These are phyloP conservation scores for Terfezia claveryi DNA, from an alignment of 495 filamentous ascomycete genomes.

Conservation along the genomic window DNA sequence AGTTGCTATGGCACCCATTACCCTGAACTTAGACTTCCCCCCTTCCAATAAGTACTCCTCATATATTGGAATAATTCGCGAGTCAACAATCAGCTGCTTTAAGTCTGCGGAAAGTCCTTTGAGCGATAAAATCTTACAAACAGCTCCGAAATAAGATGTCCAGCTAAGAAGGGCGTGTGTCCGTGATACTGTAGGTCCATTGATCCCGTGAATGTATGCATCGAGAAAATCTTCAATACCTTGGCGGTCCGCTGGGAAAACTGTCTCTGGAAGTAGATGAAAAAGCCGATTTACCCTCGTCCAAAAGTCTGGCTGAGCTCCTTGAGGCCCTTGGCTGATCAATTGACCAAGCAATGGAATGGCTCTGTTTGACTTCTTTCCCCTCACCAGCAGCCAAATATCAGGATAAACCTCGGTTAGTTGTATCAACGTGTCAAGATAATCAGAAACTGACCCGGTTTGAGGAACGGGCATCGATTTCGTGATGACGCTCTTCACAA, in stretches of 20 bases:
- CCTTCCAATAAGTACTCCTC: constrained; percentile 30
- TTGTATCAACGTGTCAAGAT: constrained; percentile 36
- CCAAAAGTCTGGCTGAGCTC: constrained; percentile 50
- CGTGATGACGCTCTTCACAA: constrained; percentile 44
- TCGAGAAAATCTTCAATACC: constrained; percentile 33
- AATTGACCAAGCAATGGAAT: constrained; percentile 43
- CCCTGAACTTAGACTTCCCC: background rate
- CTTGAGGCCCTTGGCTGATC: constrained; percentile 65
- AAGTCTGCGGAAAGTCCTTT: background rate
- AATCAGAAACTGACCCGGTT: constrained; percentile 46
- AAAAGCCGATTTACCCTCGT: constrained; percentile 37
- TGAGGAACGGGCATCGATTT: constrained; percentile 49
- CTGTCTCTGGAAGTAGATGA: constrained; percentile 30
- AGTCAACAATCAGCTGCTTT: constrained; percentile 23
- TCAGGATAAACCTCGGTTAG: constrained; percentile 41
- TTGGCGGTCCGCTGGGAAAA: constrained; percentile 29
- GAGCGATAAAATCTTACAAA: constrained; percentile 7
- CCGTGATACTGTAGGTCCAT: constrained; percentile 48
- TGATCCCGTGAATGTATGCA: constrained; percentile 45
- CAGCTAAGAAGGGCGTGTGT: constrained; percentile 44
- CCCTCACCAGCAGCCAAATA: constrained; percentile 43
- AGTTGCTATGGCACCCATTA: background rate
- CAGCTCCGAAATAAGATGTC: constrained; percentile 40
- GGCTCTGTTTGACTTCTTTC: constrained; percentile 20
- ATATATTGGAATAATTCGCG: constrained; percentile 34